Base-by-base conservation (phyloP, 2,329 filamentous ascomycete species). In the Gaeumannomyces sp. region DNA sequence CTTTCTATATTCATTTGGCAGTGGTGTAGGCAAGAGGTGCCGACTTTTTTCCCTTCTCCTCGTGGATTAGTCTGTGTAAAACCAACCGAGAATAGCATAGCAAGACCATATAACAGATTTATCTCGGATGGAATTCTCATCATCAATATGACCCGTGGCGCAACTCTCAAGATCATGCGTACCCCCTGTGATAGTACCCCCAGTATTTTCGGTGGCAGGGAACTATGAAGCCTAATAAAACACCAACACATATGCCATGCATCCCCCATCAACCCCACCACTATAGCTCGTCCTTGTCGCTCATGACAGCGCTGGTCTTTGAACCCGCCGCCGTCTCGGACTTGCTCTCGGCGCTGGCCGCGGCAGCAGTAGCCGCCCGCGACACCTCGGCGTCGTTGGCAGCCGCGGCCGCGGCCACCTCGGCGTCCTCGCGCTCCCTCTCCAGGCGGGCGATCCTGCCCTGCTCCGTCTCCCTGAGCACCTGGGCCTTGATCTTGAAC, bases 401-500 rank as follows among this genome's bases (percentile, higher is more conserved):
- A 16, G 8, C 45, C 16, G 14, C 33, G 31, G 35, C 33, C n/a
- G 25, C 45, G 19, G 38, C 60, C 50, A 53, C 59, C 25, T 58
- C 62, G 25, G 35, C 38, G 16, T 57, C 31, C 59, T 50, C 59
- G 31, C 57, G 38, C 33, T 64, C 62, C 33, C 62, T 60, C 31
- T 57, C 62, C 11, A 60, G 25, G 7, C 62, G 53, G 25, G 57
- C 62, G 31, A 25, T 31, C 25, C 33, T 27, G 25, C 62, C 62
- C 14, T 33, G 31, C 31, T 64, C 62, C 56, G 62, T 64, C 57
- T 64, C 64, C 57, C 62, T 59, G 27, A 71, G 61, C 19, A 66
- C 53, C 66, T 69, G 66, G 16, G 65, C 66, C 64, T 66, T 67
- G 64, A 69, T 64, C 3, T 64, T 69, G 38, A 69, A 69, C 4